These are phyloP conservation scores for Chenopodium quinoa DNA, from an alignment of 148 eudicot species.

Conservation along the genomic window DNA sequence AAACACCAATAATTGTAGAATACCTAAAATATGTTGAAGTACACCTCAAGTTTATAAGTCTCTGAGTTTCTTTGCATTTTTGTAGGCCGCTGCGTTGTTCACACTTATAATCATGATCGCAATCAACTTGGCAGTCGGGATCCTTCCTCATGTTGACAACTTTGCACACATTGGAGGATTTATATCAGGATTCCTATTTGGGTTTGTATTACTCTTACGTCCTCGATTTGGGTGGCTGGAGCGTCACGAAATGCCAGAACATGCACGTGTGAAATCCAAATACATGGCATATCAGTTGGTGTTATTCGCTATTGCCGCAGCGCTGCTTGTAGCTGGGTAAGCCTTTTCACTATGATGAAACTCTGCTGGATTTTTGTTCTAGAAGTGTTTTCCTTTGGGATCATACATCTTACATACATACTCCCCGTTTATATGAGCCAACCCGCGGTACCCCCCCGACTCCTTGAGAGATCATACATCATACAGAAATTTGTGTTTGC, in stretches of 20 bases:
- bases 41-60: neutral
- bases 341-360: conserved; percentile 25
- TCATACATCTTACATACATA: too few relatives aligned
- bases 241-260: conserved; percentile 57
- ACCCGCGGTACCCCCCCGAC: too few relatives aligned
- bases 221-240: conserved; percentile 80
- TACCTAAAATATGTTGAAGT: neutral
- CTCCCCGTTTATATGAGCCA: too few relatives aligned
- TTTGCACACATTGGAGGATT: conserved; percentile 93
- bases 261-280: conserved; percentile 58
- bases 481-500: too few relatives aligned
- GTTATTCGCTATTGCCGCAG: conserved; percentile 44
- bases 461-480: too few relatives aligned
- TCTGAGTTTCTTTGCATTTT: neutral
- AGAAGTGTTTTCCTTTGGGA: too few relatives aligned
- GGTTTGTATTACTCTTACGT: conserved; percentile 65
- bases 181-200: conserved; percentile 69
- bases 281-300: conserved; percentile 52
- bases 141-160: conserved; percentile 89
- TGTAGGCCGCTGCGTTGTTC: conserved; percentile 72
- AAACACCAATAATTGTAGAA: neutral
- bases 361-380: too few relatives aligned
- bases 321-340: conserved; percentile 64
- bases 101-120: conserved; percentile 66
- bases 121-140: conserved; percentile 75